phyloP scores from a whole-genome alignment of 495 filamentous ascomycete species.

The Beverwykella pulmonaria region DNA sequence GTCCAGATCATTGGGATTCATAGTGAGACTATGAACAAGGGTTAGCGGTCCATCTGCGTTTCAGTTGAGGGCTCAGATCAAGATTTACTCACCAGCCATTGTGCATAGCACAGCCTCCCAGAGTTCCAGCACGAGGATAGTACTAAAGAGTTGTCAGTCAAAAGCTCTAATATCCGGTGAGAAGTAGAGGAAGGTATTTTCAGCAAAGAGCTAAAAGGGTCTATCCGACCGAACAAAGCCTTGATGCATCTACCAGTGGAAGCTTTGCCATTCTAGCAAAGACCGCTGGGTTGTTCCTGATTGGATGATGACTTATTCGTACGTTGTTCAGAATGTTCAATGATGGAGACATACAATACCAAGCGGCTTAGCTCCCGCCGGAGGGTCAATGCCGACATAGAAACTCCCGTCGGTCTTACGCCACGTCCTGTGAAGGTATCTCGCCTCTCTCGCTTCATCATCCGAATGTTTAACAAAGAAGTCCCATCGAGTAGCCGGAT shows the following conservation, averaged over 20 bases:
- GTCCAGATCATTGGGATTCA: slow-evolving; percentile 51
- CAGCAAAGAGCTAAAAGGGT: no score
- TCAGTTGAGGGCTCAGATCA: neutral
- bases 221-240: no score
- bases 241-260: no score
- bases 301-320: no score
- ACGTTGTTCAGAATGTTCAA: no score
- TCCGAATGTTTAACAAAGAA: slow-evolving; percentile 39
- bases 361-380: slow-evolving; percentile 49
- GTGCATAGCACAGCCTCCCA: slow-evolving; percentile 58
- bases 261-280: no score
- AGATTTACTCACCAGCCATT: slow-evolving; percentile 47
- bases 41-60: neutral
- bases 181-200: no score
- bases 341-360: slow-evolving; percentile 44
- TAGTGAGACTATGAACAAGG: slow-evolving; percentile 33
- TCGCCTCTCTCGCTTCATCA: slow-evolving; percentile 31
- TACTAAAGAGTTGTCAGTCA: slow-evolving; percentile 3
- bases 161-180: neutral
- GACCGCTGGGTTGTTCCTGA: no score
- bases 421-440: slow-evolving; percentile 31
- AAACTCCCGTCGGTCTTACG: slow-evolving; percentile 28
- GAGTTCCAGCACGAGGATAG: slow-evolving; percentile 54
- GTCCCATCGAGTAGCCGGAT: slow-evolving; percentile 36
- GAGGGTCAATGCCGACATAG: slow-evolving; percentile 44